Base-by-base conservation (phyloP, 2,329 filamentous ascomycete species). In the Shiraia sp. region DNA sequence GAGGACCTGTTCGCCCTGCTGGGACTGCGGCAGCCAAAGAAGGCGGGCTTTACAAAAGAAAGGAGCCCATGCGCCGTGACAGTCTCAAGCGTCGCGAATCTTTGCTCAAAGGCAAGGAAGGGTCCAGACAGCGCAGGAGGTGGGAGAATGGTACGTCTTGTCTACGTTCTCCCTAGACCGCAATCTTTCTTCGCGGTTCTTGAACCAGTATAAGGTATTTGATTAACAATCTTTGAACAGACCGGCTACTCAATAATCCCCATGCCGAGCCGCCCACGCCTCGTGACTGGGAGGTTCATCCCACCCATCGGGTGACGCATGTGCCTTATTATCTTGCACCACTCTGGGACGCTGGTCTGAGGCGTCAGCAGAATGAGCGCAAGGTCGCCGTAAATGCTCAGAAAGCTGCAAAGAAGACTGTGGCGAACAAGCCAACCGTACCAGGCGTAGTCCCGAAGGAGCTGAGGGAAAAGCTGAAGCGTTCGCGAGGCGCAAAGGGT, bases 101-200 rank as follows among this genome's bases (percentile, higher is more conserved):
- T 2, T 65, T 95, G 37, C 76, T 93, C 23, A 95, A 90, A 73
- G 92, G 92, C 42, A 95, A 95, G 56, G 90, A 96, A 69, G 92
- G 92, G 24, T 92, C 83, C 58, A 81, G 92, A 25, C 39, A 42
- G 39, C 85, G 92, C 60, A 79, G 92, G 58, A 80, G 92, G 41
- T 97, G 91, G 90, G 93, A 99, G 75, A 99, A 97, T 70, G 88
- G 90, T 95, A 66, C 39, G 37, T 52, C 17, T 13, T 24, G 15
- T 33, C 15, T 23, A 28, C n/a, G 28, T 26, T 32, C 37, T 28
- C 23, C 24, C 23, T 13, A 36, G 34, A 26, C 34, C 12, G 10
- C 26, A 29, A 10, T 8, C 13, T 16, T 16, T 38, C 10, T 29
- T 16, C 28, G 22, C 27, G 22, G 36, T 36, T 5, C 13, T 38